Conservation (phyloP, 1,284 basidiomycete species). For the Trametes pubescens region DNA sequence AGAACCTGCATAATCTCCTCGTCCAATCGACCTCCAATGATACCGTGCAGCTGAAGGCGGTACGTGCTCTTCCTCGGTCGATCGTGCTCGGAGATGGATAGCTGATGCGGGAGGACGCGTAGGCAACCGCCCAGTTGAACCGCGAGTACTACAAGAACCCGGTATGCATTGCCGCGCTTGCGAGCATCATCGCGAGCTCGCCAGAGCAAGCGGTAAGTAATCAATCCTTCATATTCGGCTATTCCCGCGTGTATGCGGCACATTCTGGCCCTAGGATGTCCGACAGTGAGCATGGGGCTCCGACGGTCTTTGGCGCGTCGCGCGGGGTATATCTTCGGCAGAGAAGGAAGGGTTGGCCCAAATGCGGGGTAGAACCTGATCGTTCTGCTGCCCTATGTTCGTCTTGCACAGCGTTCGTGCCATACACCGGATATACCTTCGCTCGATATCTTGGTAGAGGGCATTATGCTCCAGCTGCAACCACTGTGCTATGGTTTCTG, state of each 20-base stretch:
- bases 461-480: too few relatives aligned
- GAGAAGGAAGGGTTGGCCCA: too few relatives aligned
- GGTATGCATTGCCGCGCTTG: conserved; percentile 90
- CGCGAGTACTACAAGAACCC: conserved; percentile 93
- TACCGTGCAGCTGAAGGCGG: conserved; percentile 87
- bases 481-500: too few relatives aligned
- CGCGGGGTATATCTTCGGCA: too few relatives aligned
- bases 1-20: conserved; percentile 86
- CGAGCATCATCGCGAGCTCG: conserved; percentile 87
- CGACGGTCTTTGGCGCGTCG: too few relatives aligned
- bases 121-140: conserved; percentile 95
- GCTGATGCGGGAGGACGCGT: conserved; percentile 10
- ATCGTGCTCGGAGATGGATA: neutral
- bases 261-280: neutral
- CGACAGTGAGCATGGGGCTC: too few relatives aligned
- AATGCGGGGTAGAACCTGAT: too few relatives aligned
- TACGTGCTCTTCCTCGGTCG: conserved; percentile 50
- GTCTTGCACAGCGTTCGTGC: too few relatives aligned
- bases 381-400: too few relatives aligned
- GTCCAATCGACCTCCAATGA: conserved; percentile 87
- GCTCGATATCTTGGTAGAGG: too few relatives aligned
- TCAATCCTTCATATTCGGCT: neutral
- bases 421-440: too few relatives aligned
- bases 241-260: neutral
- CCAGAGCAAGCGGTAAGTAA: conserved; percentile 75